Base-by-base conservation (phyloP, 108 stramenopile genomes). In the Cyclotella choctawhatcheeana region DNA sequence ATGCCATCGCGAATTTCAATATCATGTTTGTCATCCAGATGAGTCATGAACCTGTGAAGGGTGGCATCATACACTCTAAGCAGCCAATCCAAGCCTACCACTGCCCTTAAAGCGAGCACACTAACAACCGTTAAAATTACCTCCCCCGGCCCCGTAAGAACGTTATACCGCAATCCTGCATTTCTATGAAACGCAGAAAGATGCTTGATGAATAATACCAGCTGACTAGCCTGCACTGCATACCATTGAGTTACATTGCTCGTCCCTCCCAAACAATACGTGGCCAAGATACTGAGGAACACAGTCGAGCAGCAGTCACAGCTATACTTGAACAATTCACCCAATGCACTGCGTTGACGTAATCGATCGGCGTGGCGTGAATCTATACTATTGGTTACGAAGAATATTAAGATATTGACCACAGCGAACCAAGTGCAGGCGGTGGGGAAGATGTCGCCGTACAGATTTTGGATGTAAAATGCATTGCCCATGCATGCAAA, bases 101-200 rank as follows among this genome's bases (percentile, higher is more conserved):
- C 84, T 8, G 80, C 91, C 33, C 93, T 78, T n/a, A 89, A 45
- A 25, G 85, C 83, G 70, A 94, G 72, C 20, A 84, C 48, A 51
- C 67, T 26, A 12, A 91, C 81, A 51, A 83, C 85, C 17, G 69
- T 64, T 29, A 88, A 51, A 31, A 94, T 87, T 10, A 91, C 90
- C 64, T 96, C 95, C 16, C 95, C 95, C 0, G 95, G 95, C 47
- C 95, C 95, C n/a, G 89, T 86, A 47, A 94, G 71, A 16, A 93
- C 74, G 67, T 87, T 84, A 74, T 93, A 96, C 22, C 92, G 77
- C 59, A 96, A 72, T 43, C 91, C 91, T 20, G 90, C 91, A 74
- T 96, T 86, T 22, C 92, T 79, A 73, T 89, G 81, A 81, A 96
- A 93, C 8, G 93, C 95, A 37, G 77, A 81, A 52, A 96, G 76